Percentiles rank a stretch among this genome's conserved stretches.
Evolutionary conservation across 2,329 filamentous ascomycete species (phyloP).

Genomic region (Trichoderma asperellum): DNA sequence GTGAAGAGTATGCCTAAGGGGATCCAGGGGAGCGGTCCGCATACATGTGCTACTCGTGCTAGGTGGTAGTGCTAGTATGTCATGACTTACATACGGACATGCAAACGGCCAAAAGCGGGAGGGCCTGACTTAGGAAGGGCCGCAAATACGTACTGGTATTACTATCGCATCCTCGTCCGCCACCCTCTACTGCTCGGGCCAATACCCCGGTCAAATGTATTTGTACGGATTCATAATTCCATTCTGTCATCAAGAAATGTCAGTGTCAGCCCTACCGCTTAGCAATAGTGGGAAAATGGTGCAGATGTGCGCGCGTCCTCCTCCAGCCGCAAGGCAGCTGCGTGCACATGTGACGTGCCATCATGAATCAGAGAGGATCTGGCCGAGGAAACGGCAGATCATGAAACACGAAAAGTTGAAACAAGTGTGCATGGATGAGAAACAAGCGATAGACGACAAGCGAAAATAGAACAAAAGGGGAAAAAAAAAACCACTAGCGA

Average conservation of each 20-base stretch:
- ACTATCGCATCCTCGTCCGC: constrained; percentile 15
- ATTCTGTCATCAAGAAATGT: constrained; percentile 61
- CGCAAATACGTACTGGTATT: constrained; percentile 4
- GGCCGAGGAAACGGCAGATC: neutral
- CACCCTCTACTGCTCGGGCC: constrained; percentile 16
- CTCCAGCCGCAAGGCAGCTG: neutral
- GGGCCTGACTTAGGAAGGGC: neutral
- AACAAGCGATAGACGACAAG: neutral
- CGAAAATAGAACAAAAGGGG: neutral
- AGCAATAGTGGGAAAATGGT: constrained; percentile 1
- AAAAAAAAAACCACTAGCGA: neutral
- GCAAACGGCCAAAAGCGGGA: constrained; percentile 23
- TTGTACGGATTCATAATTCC: constrained; percentile 99
- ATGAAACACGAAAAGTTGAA: constrained; percentile 19
- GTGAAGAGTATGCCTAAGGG: constrained; percentile 26
- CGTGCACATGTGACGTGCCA: constrained; percentile 12
- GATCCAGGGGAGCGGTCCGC: constrained; percentile 24
- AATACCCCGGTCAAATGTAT: constrained; percentile 64
- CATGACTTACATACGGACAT: constrained; percentile 25
- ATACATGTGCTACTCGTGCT: neutral
- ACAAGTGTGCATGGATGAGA: constrained; percentile 9
- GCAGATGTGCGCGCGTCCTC: neutral
- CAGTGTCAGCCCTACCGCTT: constrained; percentile 36
- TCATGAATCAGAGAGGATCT: neutral
- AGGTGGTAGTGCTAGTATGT: neutral